These are phyloP conservation scores for Dacryopinax spathularia DNA, from an alignment of 768 basidiomycete species.

Conservation along the genomic window DNA sequence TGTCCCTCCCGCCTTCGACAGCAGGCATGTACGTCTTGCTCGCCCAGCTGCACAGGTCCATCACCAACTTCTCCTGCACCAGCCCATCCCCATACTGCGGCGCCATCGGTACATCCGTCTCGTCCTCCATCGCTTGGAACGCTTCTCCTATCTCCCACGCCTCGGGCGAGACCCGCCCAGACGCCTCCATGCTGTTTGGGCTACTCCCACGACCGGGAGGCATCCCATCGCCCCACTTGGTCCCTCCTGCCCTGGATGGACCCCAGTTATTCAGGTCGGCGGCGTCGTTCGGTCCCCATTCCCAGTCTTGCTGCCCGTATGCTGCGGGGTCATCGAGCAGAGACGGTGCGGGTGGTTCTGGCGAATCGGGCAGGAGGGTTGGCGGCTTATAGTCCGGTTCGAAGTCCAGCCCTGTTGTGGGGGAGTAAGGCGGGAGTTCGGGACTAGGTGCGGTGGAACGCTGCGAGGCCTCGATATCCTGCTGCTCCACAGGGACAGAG, in stretches of 20 bases:
- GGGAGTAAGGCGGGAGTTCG: neutral
- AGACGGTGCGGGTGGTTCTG: neutral
- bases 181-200: neutral
- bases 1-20: neutral
- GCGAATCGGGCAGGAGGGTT: neutral
- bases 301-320: neutral
- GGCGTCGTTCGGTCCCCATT: neutral
- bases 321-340: neutral
- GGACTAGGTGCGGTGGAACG: neutral
- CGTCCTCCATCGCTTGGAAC: neutral
- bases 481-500: no score
- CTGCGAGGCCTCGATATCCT: no score
- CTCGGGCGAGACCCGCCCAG: neutral
- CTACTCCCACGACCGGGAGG: neutral
- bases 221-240: neutral
- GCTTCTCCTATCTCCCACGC: neutral
- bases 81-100: neutral
- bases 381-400: neutral
- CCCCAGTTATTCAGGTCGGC: neutral
- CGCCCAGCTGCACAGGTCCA: neutral
- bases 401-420: neutral
- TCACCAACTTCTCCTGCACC: neutral
- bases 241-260: neutral
- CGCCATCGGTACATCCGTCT: neutral
- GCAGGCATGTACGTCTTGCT: neutral